phyloP scores from a whole-genome alignment of 805 yeast genomes.

The Tetrapisispora iriomotensis region DNA sequence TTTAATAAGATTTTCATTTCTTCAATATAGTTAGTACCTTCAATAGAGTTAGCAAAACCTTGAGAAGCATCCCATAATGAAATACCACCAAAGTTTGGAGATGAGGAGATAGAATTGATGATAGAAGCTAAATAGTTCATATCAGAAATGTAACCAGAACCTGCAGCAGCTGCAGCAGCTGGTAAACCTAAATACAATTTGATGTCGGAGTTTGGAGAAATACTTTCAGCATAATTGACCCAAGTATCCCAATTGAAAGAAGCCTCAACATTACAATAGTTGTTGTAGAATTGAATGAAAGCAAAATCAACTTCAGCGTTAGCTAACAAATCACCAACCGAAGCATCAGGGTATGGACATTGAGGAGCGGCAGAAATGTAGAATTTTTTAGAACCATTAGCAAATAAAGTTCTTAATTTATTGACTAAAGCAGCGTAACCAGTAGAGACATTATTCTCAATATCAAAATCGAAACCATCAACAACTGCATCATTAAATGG shows the following conservation, averaged over 20 bases:
- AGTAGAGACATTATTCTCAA: constrained; percentile 51
- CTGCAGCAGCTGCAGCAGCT: constrained; percentile 49
- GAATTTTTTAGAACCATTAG: constrained; percentile 47
- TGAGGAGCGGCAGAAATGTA: constrained; percentile 88
- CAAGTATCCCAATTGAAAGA: constrained; percentile 66
- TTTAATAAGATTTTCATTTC: constrained; percentile 36
- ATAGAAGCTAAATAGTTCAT: constrained; percentile 31
- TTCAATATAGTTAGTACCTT: constrained; percentile 35
- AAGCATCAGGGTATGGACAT: constrained; percentile 78
- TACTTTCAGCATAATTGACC: constrained; percentile 48
- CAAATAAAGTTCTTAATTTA: constrained; percentile 43
- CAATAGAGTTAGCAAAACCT: constrained; percentile 40
- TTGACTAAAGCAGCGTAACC: constrained; percentile 63
- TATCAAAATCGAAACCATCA: constrained; percentile 92
- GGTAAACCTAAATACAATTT: constrained; percentile 72
- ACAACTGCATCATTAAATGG: constrained; percentile 65
- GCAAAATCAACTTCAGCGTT: constrained; percentile 65
- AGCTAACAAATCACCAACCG: constrained; percentile 47
- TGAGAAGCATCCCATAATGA: constrained; percentile 89
- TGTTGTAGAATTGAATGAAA: constrained; percentile 85
- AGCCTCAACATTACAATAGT: constrained; percentile 50
- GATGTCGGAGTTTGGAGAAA: constrained; percentile 59
- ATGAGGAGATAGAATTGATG: constrained; percentile 64
- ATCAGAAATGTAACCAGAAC: constrained; percentile 50
- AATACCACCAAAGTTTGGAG: constrained; percentile 73